Base-by-base conservation (phyloP, 805 yeast genomes). In the Wickerhamiella cacticola region DNA sequence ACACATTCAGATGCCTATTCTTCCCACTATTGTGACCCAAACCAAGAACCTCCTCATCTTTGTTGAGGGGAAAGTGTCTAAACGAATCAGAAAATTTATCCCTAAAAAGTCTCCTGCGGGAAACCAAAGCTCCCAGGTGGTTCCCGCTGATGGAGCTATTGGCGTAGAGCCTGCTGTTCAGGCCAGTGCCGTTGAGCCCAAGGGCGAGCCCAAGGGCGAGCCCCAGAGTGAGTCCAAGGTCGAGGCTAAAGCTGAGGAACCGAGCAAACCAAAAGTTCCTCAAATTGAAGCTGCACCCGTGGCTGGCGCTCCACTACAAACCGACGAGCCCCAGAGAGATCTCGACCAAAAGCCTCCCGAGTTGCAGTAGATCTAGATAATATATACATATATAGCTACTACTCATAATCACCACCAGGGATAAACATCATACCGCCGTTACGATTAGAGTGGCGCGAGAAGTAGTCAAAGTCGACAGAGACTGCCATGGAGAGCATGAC, bases 401-500 rank as follows among this genome's bases (percentile, higher is more conserved):
- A 18, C 13, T 34, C 41, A 12, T 36, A 36, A 19, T 36, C 41
- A n/a, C 29, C 29, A 26, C 41, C 41, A 4, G 41, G 41, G 25
- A 36, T 19, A n/a, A 39, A 39, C 26, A 23, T 19, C 29, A 15
- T 23, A n/a, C 49, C 49, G n/a, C 31, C 43, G 24, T 74, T 72
- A 19, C 73, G 71, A 33, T 78, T 71, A 16, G 89, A 79, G 62
- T 88, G 96, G 62, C 97, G 74, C n/a, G 95, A 84, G 64, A 92
- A 92, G 66, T 88, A 92, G 65, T 92, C 98, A 64, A 86, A 92
- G 63, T 92, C 98, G 51, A 92, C 81, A 50, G 94, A 82, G 1
- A 92, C 80, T 0, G 96, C 95, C 52, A 82, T 83, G 0, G 86
- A 95, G 48, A 92, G 68, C 62, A 92, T 59, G 1, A 87, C 78